A percentile compares a stretch with the other conserved stretches of the same genome.
Evolutionary conservation across 768 basidiomycete genomes (phyloP).

Genomic region (Daedalea quercina): DNA sequence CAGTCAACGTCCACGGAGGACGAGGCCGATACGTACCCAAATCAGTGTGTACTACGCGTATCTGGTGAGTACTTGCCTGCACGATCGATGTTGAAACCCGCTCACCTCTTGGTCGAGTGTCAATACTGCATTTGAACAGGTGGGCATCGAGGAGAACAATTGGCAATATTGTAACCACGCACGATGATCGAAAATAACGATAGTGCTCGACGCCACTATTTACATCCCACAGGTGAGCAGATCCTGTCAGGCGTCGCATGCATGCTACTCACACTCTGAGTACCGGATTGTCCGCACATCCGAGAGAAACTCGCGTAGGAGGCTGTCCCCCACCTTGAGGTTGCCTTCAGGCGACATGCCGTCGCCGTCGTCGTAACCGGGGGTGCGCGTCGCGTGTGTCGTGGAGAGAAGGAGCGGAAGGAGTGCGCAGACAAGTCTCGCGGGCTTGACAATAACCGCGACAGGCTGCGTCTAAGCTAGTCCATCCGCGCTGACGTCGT

Average conservation of each 20-base stretch:
- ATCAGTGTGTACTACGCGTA: slow-evolving; percentile 40
- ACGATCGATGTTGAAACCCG: not conserved
- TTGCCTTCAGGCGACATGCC: no score
- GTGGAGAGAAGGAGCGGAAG: no score
- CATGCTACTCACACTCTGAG: slow-evolving; percentile 12
- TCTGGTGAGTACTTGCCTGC: not conserved
- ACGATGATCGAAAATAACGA: slow-evolving; percentile 52
- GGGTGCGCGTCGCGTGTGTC: no score
- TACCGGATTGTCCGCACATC: slow-evolving; percentile 14
- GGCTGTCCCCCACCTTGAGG: not conserved
- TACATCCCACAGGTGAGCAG: not conserved
- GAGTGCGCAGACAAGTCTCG: no score
- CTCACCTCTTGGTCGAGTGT: slow-evolving; percentile 48
- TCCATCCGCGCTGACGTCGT: no score
- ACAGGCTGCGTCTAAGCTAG: no score
- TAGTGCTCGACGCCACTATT: slow-evolving; percentile 43
- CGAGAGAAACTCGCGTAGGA: slow-evolving; percentile 5
- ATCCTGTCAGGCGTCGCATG: not conserved
- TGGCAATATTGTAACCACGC: not conserved
- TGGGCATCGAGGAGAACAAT: not conserved
- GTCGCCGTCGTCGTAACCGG: no score
- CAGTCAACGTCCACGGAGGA: not conserved
- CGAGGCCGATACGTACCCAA: slow-evolving; percentile 34
- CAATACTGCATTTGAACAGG: slow-evolving; percentile 29
- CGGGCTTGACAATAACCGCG: no score